Base-by-base conservation (phyloP, 148 eudicot genomes). In the Rhododendron simsii region DNA sequence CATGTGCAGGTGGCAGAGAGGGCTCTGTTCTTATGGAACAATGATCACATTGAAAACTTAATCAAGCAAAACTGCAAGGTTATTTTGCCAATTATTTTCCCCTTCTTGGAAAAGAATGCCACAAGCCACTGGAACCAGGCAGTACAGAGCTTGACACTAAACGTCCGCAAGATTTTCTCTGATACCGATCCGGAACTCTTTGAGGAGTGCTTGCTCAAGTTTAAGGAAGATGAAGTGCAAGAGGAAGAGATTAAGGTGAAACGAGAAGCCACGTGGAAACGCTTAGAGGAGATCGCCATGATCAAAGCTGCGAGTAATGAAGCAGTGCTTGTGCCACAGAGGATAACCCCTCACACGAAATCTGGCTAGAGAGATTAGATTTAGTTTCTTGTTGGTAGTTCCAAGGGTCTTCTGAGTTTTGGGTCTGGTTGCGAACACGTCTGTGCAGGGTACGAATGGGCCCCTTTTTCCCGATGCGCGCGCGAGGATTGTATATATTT, bases 1-100 rank as follows among this genome's bases (percentile, higher is more conserved):
- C 45, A 26, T 86, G 41, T 87, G 33, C 81, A 91, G 93, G 93
- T 91, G 82, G 92, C 93, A n/a, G 93, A 91, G 87, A 89, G 93
- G 80, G 89, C 92, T 65, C 86, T 91, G 88, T 91, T 91, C 86
- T 83, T 90, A 45, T 90, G 93, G 92, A 92, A 92, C 85, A 92
- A 90, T 69, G 92, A 90, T 69, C 93, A 91, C 51, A 85, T 91
- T 63, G 93, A 90, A 79, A 89, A 87, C 85, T 86, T 92, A 18
- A 90, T 91, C 80, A 92, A 90, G 81, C 91, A 90, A 85, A 91
- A 90, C 76, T 86, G 90, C 77, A 89, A 90, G 48, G 89, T 89
- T 51, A 90, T 92, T 57, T 87, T 90, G 73, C 91, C 92, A 16
- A 86, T 88, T 14, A 83, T 88, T 26, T 83, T 86, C 78, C 90